Conservation (phyloP, 495 filamentous ascomycete genomes). For the Aspergillus kassunensis region DNA sequence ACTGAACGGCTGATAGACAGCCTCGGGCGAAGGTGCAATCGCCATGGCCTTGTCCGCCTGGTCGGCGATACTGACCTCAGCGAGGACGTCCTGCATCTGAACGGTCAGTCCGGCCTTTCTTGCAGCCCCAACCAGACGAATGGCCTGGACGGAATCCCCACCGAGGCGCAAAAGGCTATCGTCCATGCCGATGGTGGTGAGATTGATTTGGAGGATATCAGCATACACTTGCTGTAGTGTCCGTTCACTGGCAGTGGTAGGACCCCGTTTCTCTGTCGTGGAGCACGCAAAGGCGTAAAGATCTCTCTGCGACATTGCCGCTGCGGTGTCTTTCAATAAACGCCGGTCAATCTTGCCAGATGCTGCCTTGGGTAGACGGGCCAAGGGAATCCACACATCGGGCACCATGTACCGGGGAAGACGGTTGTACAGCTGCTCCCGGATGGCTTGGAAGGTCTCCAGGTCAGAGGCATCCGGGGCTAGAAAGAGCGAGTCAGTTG, state of each 20-base stretch:
- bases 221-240: neutral
- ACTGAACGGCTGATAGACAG: neutral
- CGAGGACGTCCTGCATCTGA: neutral
- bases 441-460: too few species aligned
- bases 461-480: too few species aligned
- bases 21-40: neutral
- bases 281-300: neutral
- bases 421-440: too few species aligned
- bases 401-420: neutral
- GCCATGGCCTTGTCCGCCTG: neutral
- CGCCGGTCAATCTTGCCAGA: neutral
- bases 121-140: neutral
- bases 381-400: neutral
- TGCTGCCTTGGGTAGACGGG: neutral
- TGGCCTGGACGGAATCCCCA: conserved; percentile 4
- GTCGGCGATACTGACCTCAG: neutral
- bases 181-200: neutral
- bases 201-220: neutral
- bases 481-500: too few species aligned
- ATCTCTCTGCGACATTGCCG: neutral
- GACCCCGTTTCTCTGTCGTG: neutral
- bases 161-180: conserved; percentile 9
- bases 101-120: neutral
- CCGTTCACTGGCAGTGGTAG: too few species aligned
- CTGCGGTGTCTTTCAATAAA: neutral